Evolutionary conservation across 1,284 basidiomycete genomes (phyloP).

Genomic region (Trichosporon coremiiforme): DNA sequence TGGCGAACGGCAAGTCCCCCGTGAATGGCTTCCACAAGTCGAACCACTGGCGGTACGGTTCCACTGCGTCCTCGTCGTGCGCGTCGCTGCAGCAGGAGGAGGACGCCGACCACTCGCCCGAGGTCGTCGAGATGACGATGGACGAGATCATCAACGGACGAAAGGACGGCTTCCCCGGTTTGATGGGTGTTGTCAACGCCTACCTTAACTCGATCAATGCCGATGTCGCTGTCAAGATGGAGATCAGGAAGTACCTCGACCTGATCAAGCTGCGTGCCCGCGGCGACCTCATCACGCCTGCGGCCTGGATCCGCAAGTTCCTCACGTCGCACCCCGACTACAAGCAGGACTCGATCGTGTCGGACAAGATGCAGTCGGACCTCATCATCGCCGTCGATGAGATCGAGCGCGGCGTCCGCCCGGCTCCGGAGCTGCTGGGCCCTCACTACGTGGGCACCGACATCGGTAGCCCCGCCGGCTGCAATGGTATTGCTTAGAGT

Average conservation of each 20-base stretch:
- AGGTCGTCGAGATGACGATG: slow-evolving; percentile 89
- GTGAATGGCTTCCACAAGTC: slow-evolving; percentile 3
- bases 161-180: slow-evolving; percentile 73
- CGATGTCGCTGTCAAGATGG: slow-evolving; percentile 64
- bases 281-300: slow-evolving; percentile 84
- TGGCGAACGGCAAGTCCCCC: slow-evolving; percentile 10
- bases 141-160: slow-evolving; percentile 91
- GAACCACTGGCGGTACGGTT: slow-evolving; percentile 8
- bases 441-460: slow-evolving; percentile 15
- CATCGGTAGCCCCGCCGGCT: slow-evolving; percentile 1
- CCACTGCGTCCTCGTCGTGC: slow-evolving; percentile 22
- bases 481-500: not conserved
- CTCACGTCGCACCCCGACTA: slow-evolving; percentile 87
- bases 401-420: slow-evolving; percentile 59
- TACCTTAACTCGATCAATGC: slow-evolving; percentile 89
- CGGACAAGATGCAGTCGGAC: slow-evolving; percentile 91
- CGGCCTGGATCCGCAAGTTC: slow-evolving; percentile 91
- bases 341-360: slow-evolving; percentile 86
- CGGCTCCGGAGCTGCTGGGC: slow-evolving; percentile 6
- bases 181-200: slow-evolving; percentile 78
- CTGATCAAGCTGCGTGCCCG: slow-evolving; percentile 76
- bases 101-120: slow-evolving; percentile 58
- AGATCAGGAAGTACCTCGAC: slow-evolving; percentile 76
- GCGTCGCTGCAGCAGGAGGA: slow-evolving; percentile 32
- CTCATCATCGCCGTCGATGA: slow-evolving; percentile 87